phyloP scores from a whole-genome alignment of 768 basidiomycete species.

The Candolleomyces efflorescens region DNA sequence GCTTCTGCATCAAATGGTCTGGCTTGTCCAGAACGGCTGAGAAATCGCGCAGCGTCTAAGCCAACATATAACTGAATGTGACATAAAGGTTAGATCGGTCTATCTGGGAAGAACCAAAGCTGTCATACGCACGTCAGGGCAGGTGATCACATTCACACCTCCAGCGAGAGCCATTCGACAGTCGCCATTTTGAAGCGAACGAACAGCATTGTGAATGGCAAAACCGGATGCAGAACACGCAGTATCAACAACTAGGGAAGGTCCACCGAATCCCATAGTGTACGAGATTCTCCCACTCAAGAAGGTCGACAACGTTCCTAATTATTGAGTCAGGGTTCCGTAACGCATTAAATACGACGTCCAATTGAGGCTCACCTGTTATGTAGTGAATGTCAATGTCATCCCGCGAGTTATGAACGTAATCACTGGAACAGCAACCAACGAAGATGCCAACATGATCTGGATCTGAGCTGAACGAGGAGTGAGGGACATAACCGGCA shows the following conservation, averaged over 20 bases:
- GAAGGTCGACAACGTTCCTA: conserved; percentile 67
- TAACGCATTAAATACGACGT: not conserved
- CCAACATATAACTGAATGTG: conserved; percentile 59
- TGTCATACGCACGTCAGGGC: conserved; percentile 55
- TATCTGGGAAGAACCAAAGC: not conserved
- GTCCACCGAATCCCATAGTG: conserved; percentile 62
- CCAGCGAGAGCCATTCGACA: conserved; percentile 69
- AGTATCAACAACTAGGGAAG: conserved; percentile 69
- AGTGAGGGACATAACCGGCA: conserved; percentile 63
- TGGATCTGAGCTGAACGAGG: conserved; percentile 46
- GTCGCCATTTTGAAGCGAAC: conserved; percentile 59
- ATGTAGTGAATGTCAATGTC: conserved; percentile 69
- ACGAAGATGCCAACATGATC: conserved; percentile 62
- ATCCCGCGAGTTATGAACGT: conserved; percentile 57
- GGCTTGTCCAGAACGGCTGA: conserved; percentile 63
- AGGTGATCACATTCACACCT: conserved; percentile 68
- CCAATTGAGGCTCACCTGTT: conserved; percentile 40
- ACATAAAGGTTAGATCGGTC: not conserved
- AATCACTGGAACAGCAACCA: conserved; percentile 69
- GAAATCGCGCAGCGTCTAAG: conserved; percentile 64
- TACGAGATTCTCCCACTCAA: conserved; percentile 70
- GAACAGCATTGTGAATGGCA: conserved; percentile 65
- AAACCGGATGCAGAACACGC: conserved; percentile 71
- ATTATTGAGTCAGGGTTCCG: conserved; percentile 1
- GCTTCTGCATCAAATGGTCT: conserved; percentile 69